These are phyloP conservation scores for Funneliformis mosseae DNA, from an alignment of 192 early-diverging fungal species.

Conservation along the genomic window DNA sequence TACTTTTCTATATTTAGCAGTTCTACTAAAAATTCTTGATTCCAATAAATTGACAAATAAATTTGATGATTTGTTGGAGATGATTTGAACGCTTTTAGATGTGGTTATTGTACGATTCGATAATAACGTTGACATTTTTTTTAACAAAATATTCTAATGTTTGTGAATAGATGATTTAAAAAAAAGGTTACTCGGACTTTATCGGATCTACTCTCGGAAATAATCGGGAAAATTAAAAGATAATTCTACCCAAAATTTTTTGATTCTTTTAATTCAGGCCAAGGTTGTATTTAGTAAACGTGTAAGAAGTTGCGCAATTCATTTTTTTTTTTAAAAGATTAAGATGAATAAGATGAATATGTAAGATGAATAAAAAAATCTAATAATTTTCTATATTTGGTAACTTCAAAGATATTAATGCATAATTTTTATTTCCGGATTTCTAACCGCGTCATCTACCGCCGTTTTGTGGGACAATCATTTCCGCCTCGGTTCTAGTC, in stretches of 20 bases:
- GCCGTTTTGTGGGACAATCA: no score
- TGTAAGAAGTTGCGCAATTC: not conserved
- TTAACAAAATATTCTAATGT: not conserved
- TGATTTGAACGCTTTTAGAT: not conserved
- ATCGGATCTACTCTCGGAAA: not conserved
- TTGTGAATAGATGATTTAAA: no score
- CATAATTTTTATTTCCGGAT: no score
- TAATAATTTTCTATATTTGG: no score
- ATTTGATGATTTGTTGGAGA: slow-evolving; percentile 1
- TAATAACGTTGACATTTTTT: slow-evolving; percentile 19
- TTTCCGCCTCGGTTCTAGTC: no score
- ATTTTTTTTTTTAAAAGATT: not conserved
- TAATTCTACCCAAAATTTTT: not conserved
- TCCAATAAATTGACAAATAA: not conserved
- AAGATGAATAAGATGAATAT: no score
- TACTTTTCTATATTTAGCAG: slow-evolving; percentile 2
- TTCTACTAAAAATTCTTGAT: not conserved
- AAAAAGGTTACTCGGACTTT: not conserved
- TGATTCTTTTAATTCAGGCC: not conserved
- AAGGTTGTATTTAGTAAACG: not conserved
- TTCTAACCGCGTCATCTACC: no score
- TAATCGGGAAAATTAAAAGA: no score
- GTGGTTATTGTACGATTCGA: not conserved
- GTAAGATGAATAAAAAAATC: no score
- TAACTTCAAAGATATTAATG: no score